Evolutionary conservation across 768 basidiomycete genomes (phyloP), one percentile per base, ranked within the genome.

Genomic region (Hortiboletus flavorubellus): DNA sequence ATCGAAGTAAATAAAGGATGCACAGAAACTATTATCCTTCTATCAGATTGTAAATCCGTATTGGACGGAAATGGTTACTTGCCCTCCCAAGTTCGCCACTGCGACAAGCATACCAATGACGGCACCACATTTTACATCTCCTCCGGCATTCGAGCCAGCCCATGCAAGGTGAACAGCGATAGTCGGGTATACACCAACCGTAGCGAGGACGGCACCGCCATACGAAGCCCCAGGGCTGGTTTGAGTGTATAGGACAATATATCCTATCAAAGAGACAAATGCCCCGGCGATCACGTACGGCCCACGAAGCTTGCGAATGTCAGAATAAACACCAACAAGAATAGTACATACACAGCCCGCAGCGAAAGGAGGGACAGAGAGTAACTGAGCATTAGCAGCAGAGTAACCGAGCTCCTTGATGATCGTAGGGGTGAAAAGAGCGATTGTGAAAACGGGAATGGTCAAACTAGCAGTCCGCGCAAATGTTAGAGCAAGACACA

Each of bases 81-180:
- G 76, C 61, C 81, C 82, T 57, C 81, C 82, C 16, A 85, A 64
- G 55, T 85, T 85, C 18, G 78, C 82, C 11, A 80, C 33, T 26
- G 78, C 80, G 46, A 80, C 77, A 18, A 82, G 74, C 71, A 80
- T 74, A 4, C 79, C 84, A 40, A 84, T 56, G 12, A 74, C 73
- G 10, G 80, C 73, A 18, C 75, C 83, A 52, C 76, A 73, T 59
- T 80, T 78, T 49, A 79, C 55, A 59, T 82, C 81, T 23, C 84
- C 81, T 26, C 83, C 83, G 0, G 79, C 76, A 53, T 82, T 81
- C 5, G 78, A 78, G 2, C 76, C 73, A 2, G 72, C 77, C 84
- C 84, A 86, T 34, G 81, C 80, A 4, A 85, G 65, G 31, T 66
- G 59, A 26, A 82, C 68, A 33, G 67, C 69, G 46, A 83, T 72